A percentile compares a stretch with the other conserved stretches of the same genome.
Conservation (phyloP, 495 filamentous ascomycete genomes). For the Lophiostoma macrostomum region DNA sequence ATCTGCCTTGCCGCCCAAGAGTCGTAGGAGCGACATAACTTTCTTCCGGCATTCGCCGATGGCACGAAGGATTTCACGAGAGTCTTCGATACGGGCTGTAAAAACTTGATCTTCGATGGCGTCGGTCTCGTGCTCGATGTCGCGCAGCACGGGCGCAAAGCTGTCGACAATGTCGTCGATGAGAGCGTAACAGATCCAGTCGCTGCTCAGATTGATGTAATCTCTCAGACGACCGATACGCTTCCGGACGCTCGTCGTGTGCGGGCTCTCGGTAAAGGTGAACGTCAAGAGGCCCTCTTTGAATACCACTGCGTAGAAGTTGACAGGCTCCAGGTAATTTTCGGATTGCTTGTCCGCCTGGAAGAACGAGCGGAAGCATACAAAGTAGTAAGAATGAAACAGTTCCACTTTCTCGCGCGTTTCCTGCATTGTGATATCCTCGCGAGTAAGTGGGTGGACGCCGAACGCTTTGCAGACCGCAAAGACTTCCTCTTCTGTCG, state of each 20-base stretch:
- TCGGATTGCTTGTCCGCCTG: slow-evolving; percentile 76
- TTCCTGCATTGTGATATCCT: slow-evolving; percentile 93
- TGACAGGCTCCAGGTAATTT: slow-evolving; percentile 80
- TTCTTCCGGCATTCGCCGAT: slow-evolving; percentile 91
- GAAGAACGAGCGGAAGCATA: slow-evolving; percentile 91
- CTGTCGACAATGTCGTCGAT: slow-evolving; percentile 98
- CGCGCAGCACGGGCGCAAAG: slow-evolving; percentile 83
- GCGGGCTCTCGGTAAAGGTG: slow-evolving; percentile 78
- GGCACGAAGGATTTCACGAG: slow-evolving; percentile 75
- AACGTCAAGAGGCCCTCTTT: slow-evolving; percentile 93
- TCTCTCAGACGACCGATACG: slow-evolving; percentile 90
- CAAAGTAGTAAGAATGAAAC: slow-evolving; percentile 95
- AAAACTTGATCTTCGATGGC: slow-evolving; percentile 93
- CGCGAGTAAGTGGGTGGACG: slow-evolving; percentile 87
- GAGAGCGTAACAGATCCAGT: slow-evolving; percentile 98
- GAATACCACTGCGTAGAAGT: slow-evolving; percentile 96
- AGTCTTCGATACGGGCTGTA: slow-evolving; percentile 83
- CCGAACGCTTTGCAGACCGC: slow-evolving; percentile 88
- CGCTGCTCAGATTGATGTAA: slow-evolving; percentile 85
- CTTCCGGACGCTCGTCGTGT: slow-evolving; percentile 83
- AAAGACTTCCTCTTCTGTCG: slow-evolving; percentile 82
- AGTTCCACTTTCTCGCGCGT: slow-evolving; percentile 97
- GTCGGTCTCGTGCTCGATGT: slow-evolving; percentile 84
- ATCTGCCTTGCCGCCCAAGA: slow-evolving; percentile 93
- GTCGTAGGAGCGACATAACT: slow-evolving; percentile 87